Evolutionary conservation across 108 stramenopile genomes (phyloP).

Genomic region (Mayamaea pseudoterrestris): DNA sequence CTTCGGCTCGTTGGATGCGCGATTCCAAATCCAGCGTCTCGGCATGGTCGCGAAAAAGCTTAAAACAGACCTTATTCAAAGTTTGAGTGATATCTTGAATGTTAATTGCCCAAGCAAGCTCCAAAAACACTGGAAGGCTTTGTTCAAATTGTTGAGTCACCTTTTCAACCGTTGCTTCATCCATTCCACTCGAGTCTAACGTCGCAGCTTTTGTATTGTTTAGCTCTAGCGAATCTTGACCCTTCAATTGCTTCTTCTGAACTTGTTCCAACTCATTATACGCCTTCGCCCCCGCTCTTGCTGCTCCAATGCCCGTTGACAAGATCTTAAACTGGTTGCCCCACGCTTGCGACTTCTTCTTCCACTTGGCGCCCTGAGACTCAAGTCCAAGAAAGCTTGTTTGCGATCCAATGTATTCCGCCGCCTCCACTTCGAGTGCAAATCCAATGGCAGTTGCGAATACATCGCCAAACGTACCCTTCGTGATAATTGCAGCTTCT

Average conservation of each 20-base stretch:
- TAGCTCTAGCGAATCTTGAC: slow-evolving; percentile 18
- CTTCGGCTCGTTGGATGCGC: slow-evolving; percentile 60
- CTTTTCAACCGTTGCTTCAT: slow-evolving; percentile 46
- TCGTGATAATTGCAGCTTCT: slow-evolving; percentile 68
- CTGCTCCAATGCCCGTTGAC: slow-evolving; percentile 62
- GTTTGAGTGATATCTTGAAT: slow-evolving; percentile 69
- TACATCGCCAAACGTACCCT: slow-evolving; percentile 59
- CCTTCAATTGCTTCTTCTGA: slow-evolving; percentile 25
- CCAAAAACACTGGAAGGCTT: slow-evolving; percentile 66
- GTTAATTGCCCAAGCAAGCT: slow-evolving; percentile 82
- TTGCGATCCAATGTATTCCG: slow-evolving; percentile 39
- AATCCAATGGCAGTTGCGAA: slow-evolving; percentile 70
- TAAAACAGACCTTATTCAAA: slow-evolving; percentile 55
- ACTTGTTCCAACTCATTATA: slow-evolving; percentile 60
- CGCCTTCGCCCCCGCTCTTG: slow-evolving; percentile 59
- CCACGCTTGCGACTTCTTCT: slow-evolving; percentile 34
- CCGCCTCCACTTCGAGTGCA: slow-evolving; percentile 62
- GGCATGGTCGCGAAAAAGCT: slow-evolving; percentile 65
- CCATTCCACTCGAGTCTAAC: slow-evolving; percentile 6
- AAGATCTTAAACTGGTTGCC: slow-evolving; percentile 49
- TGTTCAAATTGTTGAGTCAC: slow-evolving; percentile 63
- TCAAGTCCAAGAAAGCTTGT: slow-evolving; percentile 15
- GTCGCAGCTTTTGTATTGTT: slow-evolving; percentile 3
- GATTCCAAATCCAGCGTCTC: slow-evolving; percentile 14
- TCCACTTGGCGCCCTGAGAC: slow-evolving; percentile 47